phyloP scores from a whole-genome alignment of 225 moss, liverwort and hornwort species.

The Rhytidiadelphus loreus region DNA sequence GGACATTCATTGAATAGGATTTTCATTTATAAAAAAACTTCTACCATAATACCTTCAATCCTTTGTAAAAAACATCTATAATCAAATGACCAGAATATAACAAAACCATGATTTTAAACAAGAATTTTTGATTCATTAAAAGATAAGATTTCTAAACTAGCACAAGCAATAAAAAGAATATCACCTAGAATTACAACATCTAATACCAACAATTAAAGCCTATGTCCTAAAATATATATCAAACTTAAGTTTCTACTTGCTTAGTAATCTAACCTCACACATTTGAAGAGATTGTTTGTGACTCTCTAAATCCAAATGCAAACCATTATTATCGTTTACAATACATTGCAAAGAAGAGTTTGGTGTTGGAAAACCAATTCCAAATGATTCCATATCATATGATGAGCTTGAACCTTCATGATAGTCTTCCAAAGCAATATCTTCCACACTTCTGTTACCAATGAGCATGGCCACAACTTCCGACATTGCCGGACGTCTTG shows the following conservation, averaged over 20 bases:
- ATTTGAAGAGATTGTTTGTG: not conserved
- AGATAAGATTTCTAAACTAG: too few species aligned
- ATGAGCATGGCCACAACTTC: not conserved
- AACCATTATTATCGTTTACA: not conserved
- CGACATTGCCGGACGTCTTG: not conserved
- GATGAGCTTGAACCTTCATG: not conserved
- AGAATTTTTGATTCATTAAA: too few species aligned
- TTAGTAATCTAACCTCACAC: not conserved
- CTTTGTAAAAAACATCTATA: too few species aligned
- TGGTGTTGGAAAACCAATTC: not conserved
- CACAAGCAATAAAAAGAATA: too few species aligned
- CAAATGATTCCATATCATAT: not conserved
- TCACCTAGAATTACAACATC: too few species aligned
- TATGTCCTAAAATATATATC: not conserved
- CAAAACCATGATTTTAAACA: too few species aligned
- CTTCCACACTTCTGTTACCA: not conserved
- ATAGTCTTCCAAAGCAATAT: not conserved
- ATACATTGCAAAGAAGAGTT: not conserved
- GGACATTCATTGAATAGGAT: too few species aligned
- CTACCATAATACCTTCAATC: too few species aligned
- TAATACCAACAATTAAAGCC: too few species aligned
- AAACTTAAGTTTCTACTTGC: not conserved
- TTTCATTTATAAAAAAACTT: too few species aligned
- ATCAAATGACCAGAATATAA: too few species aligned
- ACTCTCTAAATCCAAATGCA: too few species aligned